phyloP scores from a whole-genome alignment of 1,284 basidiomycete species.

The Puccinia brachypodii region DNA sequence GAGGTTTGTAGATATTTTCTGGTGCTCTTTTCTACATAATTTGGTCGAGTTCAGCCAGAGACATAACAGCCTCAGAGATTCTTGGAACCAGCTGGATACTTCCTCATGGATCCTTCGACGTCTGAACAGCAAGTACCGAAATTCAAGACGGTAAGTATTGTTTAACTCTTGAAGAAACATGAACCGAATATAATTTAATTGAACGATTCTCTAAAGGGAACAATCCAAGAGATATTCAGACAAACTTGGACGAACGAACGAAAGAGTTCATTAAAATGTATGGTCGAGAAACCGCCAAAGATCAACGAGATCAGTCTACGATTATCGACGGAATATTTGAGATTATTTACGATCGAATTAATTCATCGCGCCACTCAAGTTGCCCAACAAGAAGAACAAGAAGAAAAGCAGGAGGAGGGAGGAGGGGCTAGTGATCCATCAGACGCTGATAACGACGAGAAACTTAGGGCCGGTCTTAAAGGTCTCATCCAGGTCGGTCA shows the following conservation, averaged over 20 bases:
- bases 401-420: background rate
- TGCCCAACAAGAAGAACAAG: slow-evolving; percentile 25
- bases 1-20: too few relatives aligned
- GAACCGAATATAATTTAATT: background rate
- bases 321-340: slow-evolving; percentile 39
- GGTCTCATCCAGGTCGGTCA: background rate
- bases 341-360: slow-evolving; percentile 36
- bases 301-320: slow-evolving; percentile 38
- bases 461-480: background rate
- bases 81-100: too few relatives aligned
- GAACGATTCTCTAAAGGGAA: slow-evolving; percentile 19
- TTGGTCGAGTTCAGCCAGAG: too few relatives aligned
- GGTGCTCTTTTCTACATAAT: too few relatives aligned
- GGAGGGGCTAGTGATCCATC: background rate
- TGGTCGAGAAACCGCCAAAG: slow-evolving; percentile 31
- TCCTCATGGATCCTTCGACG: background rate
- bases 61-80: too few relatives aligned
- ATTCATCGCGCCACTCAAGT: slow-evolving; percentile 37
- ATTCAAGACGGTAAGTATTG: slow-evolving; percentile 18
- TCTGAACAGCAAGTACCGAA: background rate
- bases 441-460: background rate
- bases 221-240: slow-evolving; percentile 46
- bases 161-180: background rate
- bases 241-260: slow-evolving; percentile 36
- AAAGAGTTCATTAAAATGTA: background rate